These are phyloP conservation scores for Candida silvatica DNA, from an alignment of 805 yeast genomes.

Conservation along the genomic window DNA sequence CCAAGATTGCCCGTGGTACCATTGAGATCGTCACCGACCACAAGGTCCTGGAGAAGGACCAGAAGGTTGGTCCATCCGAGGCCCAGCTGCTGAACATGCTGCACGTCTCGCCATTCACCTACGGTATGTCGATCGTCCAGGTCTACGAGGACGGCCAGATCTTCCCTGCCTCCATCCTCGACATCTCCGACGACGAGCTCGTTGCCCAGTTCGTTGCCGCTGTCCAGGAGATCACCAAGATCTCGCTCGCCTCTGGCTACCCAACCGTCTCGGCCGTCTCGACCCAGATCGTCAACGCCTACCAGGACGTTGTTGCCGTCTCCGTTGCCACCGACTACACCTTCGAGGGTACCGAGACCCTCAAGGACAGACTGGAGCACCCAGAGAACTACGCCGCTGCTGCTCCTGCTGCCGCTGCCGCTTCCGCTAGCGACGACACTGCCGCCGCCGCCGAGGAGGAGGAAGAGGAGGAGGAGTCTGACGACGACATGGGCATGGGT, in stretches of 20 bases:
- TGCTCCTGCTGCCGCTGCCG: constrained; percentile 94
- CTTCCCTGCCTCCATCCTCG: constrained; percentile 94
- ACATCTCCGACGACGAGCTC: constrained; percentile 96
- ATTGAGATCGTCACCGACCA: constrained; percentile 98
- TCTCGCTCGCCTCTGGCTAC: constrained; percentile 97
- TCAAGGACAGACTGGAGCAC: constrained; percentile 99
- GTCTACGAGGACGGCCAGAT: constrained; percentile 98
- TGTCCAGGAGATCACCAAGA: constrained; percentile 85
- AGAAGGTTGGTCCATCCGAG: constrained; percentile 97
- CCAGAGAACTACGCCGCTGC: constrained; percentile 99
- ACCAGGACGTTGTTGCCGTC: constrained; percentile 97
- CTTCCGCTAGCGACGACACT: constrained; percentile 55
- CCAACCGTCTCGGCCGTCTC: constrained; percentile 99
- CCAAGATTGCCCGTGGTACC: constrained; percentile 99
- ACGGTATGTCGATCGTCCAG: constrained; percentile 94
- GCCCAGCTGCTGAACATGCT: constrained; percentile 98
- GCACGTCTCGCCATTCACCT: constrained; percentile 99
- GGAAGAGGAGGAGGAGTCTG: constrained; percentile 25
- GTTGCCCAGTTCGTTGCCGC: constrained; percentile 88
- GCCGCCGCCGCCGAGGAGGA: constrained; percentile 64
- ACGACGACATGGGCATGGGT: constrained; percentile 93
- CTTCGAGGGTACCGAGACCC: constrained; percentile 97
- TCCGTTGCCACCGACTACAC: constrained; percentile 98
- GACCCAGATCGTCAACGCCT: constrained; percentile 97
- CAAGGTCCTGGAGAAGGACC: constrained; percentile 81